Evolutionary conservation across 495 filamentous ascomycete species (phyloP).

Genomic region (Amniculicola lignicola): DNA sequence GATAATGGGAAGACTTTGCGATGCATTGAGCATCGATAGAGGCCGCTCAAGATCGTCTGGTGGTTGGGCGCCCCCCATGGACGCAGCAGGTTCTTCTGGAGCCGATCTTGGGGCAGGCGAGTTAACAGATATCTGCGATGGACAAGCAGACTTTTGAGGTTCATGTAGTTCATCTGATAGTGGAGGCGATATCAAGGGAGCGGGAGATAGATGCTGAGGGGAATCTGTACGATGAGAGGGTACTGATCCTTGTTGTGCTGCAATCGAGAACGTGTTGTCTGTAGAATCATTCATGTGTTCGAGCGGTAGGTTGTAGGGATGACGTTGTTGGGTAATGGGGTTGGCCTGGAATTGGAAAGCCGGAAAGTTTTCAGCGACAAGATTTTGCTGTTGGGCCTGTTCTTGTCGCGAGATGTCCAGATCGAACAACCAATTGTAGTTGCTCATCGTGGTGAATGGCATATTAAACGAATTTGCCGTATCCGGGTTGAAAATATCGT

Average conservation of each 20-base stretch:
- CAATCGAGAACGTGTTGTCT: slow-evolving; percentile 5
- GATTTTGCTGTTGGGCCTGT: background rate
- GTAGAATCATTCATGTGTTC: slow-evolving; percentile 7
- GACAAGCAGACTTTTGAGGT: background rate
- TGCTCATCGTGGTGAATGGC: slow-evolving; percentile 54
- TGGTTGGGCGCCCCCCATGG: background rate
- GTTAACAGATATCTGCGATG: no score
- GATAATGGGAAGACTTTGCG: slow-evolving; percentile 37
- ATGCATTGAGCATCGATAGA: slow-evolving; percentile 43
- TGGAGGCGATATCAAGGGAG: slow-evolving; percentile 16
- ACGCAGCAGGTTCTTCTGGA: background rate
- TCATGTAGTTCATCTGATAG: slow-evolving; percentile 10
- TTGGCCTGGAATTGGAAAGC: slow-evolving; percentile 13
- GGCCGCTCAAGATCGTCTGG: slow-evolving; percentile 29
- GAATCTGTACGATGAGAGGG: slow-evolving; percentile 16
- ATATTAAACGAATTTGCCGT: slow-evolving; percentile 55
- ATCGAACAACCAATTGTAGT: slow-evolving; percentile 59
- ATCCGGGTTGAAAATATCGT: slow-evolving; percentile 46
- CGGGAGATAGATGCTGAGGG: slow-evolving; percentile 4
- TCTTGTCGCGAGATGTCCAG: slow-evolving; percentile 27
- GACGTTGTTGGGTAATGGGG: slow-evolving; percentile 5
- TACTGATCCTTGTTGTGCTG: slow-evolving; percentile 7
- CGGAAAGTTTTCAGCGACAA: slow-evolving; percentile 11
- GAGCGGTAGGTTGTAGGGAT: slow-evolving; percentile 11
- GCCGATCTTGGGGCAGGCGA: no score